phyloP scores from a whole-genome alignment of 768 basidiomycete genomes.

The Tephrocybe sp. region DNA sequence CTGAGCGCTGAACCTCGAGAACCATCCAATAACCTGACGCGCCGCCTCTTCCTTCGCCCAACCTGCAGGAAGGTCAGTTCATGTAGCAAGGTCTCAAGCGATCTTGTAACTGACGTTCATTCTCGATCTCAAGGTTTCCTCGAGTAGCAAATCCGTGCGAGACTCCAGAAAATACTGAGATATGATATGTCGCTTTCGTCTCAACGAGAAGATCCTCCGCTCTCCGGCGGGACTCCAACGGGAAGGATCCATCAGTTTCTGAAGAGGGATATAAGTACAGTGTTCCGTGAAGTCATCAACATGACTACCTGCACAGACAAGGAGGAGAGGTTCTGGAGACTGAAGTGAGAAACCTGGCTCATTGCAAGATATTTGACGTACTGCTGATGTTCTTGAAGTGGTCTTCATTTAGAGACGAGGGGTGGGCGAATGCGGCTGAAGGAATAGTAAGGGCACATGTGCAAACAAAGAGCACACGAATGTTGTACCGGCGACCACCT shows the following conservation, averaged over 20 bases:
- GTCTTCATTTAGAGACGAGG: slow-evolving; percentile 45
- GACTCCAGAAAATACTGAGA: slow-evolving; percentile 57
- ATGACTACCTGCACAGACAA: slow-evolving; percentile 52
- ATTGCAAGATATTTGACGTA: slow-evolving; percentile 22
- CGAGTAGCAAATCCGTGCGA: slow-evolving; percentile 50
- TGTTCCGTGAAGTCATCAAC: background rate
- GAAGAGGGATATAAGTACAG: background rate
- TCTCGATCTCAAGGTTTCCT: slow-evolving; percentile 41
- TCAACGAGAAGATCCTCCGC: slow-evolving; percentile 58
- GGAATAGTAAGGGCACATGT: too few species aligned
- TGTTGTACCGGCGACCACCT: too few species aligned
- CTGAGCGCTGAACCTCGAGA: slow-evolving; percentile 37
- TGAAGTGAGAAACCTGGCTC: background rate
- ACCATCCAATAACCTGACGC: slow-evolving; percentile 49
- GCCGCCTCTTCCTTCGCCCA: slow-evolving; percentile 65
- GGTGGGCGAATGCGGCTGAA: slow-evolving; percentile 58
- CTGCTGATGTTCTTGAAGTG: slow-evolving; percentile 49
- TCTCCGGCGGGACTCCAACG: slow-evolving; percentile 47
- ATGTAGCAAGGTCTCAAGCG: too few species aligned
- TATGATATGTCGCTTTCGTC: slow-evolving; percentile 50
- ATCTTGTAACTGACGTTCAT: slow-evolving; percentile 34
- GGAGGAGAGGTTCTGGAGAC: slow-evolving; percentile 46
- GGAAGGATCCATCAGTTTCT: slow-evolving; percentile 61
- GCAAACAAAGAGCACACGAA: too few species aligned
- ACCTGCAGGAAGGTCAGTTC: slow-evolving; percentile 35